Percentiles rank a stretch among this genome's conserved stretches.
phyloP scores from a whole-genome alignment of 192 early-diverging fungal genomes.

The Rhizophlyctis rosea region DNA sequence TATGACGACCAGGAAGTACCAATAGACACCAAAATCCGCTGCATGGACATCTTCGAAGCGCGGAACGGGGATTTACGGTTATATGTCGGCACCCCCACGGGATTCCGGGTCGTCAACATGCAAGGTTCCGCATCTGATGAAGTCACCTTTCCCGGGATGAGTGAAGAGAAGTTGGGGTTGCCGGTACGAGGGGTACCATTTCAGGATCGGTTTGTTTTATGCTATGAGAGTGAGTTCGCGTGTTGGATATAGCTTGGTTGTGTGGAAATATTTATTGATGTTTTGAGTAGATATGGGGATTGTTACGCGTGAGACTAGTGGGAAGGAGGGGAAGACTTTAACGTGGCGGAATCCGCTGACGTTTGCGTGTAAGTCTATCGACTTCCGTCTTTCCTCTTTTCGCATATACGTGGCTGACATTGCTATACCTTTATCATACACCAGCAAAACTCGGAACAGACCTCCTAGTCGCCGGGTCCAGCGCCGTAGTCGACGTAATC shows the following conservation, averaged over 20 bases:
- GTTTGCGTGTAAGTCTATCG: constrained; percentile 42
- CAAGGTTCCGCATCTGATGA: constrained; percentile 38
- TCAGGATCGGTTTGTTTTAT: constrained; percentile 31
- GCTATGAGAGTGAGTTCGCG: constrained; percentile 38
- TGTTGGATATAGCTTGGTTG: neutral
- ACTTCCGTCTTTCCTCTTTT: too few relatives aligned
- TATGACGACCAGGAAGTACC: constrained; percentile 33
- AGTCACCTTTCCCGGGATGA: constrained; percentile 27
- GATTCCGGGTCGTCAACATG: constrained; percentile 44
- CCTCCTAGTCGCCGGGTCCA: constrained; percentile 47
- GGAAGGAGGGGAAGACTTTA: constrained; percentile 25
- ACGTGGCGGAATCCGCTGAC: constrained; percentile 51
- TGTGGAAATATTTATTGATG: neutral
- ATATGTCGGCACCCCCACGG: constrained; percentile 26
- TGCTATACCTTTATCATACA: too few relatives aligned
- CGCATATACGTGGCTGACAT: too few relatives aligned
- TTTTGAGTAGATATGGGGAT: constrained; percentile 30
- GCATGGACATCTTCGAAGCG: constrained; percentile 40
- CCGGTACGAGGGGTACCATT: constrained; percentile 37
- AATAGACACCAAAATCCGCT: constrained; percentile 28
- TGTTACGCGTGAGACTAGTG: constrained; percentile 19
- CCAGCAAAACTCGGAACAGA: constrained; percentile 44
- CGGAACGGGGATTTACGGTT: constrained; percentile 33
- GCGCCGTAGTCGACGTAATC: constrained; percentile 50
- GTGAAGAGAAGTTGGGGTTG: constrained; percentile 31